Evolutionary conservation across 2,329 filamentous ascomycete species (phyloP), one percentile per base, ranked within the genome.

Genomic region (Fusarium clavum): DNA sequence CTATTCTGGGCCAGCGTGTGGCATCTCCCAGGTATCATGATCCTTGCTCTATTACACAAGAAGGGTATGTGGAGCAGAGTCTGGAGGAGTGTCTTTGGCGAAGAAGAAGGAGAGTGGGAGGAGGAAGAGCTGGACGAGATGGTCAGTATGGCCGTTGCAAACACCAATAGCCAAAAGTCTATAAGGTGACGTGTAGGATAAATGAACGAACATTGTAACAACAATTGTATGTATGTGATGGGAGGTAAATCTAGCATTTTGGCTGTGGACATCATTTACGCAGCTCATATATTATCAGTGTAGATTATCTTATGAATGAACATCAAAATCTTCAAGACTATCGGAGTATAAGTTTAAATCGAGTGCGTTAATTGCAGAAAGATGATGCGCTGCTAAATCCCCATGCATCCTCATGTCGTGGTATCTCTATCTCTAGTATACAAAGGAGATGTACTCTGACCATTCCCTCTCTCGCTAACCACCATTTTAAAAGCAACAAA

Each of bases 1-100:
- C 80, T 99, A 55, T 99, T 99, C 80, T 99, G 96, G 96, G 94
- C 96, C 3, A 97, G 94, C 79, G 94, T 99, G 12, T 98, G 95
- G 96, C 94, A 98, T 82, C 80, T 99, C 49, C 96, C 96, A 0
- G 92, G 91, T 27, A 87, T 98, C 44, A 89, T 99, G 85, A 94
- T 98, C 48, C 83, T 98, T 65, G 95, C 94, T 5, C 91, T 98
- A 80, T 88, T 92, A 58, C 93, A 97, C 81, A 99, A 99, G 87
- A 97, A 94, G 82, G 95, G 94, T 0, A 86, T 97, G 81, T 96
- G 93, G 94, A 87, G 90, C 69, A 87, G 94, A 18, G 88, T 95
- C n/a, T 95, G 92, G 90, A 87, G 85, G 59, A 88, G 88, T 59
- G 81, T 92, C 0, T 83, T 88, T 58, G 92, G 91, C 0, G 83